phyloP scores from a whole-genome alignment of 1,284 basidiomycete genomes.

The Ganoderma lucidum region DNA sequence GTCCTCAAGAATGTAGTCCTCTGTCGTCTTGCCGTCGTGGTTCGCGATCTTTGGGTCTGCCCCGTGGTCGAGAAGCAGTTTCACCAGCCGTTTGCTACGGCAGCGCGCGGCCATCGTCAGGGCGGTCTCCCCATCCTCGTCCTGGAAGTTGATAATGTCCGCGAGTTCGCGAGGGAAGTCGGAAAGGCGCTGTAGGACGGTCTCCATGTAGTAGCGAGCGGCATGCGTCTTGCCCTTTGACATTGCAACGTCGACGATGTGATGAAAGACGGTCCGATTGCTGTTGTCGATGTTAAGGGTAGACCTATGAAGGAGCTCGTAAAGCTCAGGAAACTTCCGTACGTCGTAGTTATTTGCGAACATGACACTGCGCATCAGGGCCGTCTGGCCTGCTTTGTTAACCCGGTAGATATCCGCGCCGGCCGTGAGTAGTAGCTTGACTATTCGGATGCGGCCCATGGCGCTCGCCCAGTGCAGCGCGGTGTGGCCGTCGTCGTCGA shows the following conservation, averaged over 20 bases:
- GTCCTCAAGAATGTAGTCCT: slow-evolving; percentile 99
- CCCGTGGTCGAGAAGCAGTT: slow-evolving; percentile 95
- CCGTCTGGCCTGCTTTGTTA: slow-evolving; percentile 97
- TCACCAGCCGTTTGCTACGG: slow-evolving; percentile 96
- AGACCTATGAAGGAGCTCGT: slow-evolving; percentile 95
- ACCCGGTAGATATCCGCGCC: slow-evolving; percentile 98
- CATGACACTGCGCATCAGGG: slow-evolving; percentile 99
- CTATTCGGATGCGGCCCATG: slow-evolving; percentile 97
- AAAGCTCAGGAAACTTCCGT: slow-evolving; percentile 98
- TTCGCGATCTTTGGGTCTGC: slow-evolving; percentile 97
- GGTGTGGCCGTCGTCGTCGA: slow-evolving; percentile 99
- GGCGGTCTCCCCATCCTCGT: slow-evolving; percentile 98
- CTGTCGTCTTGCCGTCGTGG: slow-evolving; percentile 95
- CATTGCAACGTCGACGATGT: slow-evolving; percentile 98
- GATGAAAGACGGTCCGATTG: slow-evolving; percentile 98
- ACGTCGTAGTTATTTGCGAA: slow-evolving; percentile 99
- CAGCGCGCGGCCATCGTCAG: slow-evolving; percentile 97
- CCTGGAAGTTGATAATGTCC: slow-evolving; percentile 99
- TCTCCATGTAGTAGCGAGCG: slow-evolving; percentile 99
- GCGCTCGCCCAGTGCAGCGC: slow-evolving; percentile 99
- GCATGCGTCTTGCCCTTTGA: slow-evolving; percentile 98
- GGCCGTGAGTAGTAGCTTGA: slow-evolving; percentile 93
- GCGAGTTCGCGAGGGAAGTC: slow-evolving; percentile 97
- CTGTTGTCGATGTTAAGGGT: slow-evolving; percentile 99
- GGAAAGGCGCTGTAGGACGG: slow-evolving; percentile 87